These are phyloP conservation scores for Byssoonygena ceratinophila DNA, from an alignment of 2,329 filamentous ascomycete species.

Conservation along the genomic window DNA sequence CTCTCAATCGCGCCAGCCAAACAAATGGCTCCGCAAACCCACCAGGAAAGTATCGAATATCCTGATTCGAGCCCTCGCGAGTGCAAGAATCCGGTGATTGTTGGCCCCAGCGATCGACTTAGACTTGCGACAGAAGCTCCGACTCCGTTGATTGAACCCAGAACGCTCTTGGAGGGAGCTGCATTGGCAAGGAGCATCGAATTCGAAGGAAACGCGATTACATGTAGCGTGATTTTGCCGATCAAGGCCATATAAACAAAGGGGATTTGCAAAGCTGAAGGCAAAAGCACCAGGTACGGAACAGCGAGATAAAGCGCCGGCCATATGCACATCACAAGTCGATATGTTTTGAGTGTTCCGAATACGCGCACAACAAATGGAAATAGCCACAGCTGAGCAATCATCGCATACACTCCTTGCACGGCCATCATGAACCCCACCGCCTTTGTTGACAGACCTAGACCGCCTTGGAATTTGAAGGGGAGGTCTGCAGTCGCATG, in stretches of 20 bases:
- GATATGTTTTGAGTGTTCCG: slow-evolving; percentile 71
- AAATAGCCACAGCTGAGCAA: slow-evolving; percentile 75
- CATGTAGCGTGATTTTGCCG: slow-evolving; percentile 88
- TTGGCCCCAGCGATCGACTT: slow-evolving; percentile 78
- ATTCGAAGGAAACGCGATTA: slow-evolving; percentile 81
- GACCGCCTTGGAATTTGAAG: slow-evolving; percentile 81
- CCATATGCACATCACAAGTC: slow-evolving; percentile 69
- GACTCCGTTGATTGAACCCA: slow-evolving; percentile 86
- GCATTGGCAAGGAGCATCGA: slow-evolving; percentile 83
- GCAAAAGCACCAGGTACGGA: slow-evolving; percentile 80
- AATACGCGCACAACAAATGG: slow-evolving; percentile 64
- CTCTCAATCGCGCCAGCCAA: slow-evolving; percentile 63
- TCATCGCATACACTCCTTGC: slow-evolving; percentile 81
- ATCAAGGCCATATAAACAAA: slow-evolving; percentile 69
- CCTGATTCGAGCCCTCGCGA: slow-evolving; percentile 66
- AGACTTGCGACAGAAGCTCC: slow-evolving; percentile 85
- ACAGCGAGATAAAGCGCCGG: slow-evolving; percentile 78
- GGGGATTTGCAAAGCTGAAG: slow-evolving; percentile 56
- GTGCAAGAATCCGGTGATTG: slow-evolving; percentile 75
- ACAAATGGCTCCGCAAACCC: slow-evolving; percentile 71
- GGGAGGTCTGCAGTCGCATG: slow-evolving; percentile 51
- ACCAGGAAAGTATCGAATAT: slow-evolving; percentile 86
- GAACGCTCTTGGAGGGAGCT: slow-evolving; percentile 68
- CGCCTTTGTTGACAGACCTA: slow-evolving; percentile 68
- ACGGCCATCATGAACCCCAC: slow-evolving; percentile 82